These are phyloP conservation scores for Sclerospora graminicola DNA, from an alignment of 352 stramenopile species.

Conservation along the genomic window DNA sequence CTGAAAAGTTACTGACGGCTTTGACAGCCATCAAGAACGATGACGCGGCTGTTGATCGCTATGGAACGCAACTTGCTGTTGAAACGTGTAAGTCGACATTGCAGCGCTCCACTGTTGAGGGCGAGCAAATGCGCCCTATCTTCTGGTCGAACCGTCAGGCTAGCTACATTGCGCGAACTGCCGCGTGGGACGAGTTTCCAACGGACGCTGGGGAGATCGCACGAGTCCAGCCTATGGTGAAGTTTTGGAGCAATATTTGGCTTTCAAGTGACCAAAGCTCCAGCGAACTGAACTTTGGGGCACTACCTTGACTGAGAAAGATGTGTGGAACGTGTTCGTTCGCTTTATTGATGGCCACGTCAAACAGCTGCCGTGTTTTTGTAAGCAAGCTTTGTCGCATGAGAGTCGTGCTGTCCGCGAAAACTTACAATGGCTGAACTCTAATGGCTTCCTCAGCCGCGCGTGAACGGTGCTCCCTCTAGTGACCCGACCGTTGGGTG, in stretches of 20 bases:
- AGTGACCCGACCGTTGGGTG: constrained; percentile 90
- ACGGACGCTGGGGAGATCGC: constrained; percentile 92
- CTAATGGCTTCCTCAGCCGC: constrained; percentile 79
- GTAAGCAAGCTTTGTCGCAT: constrained; percentile 89
- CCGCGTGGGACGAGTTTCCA: constrained; percentile 96
- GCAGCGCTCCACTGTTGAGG: constrained; percentile 49
- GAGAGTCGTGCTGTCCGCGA: constrained; percentile 86
- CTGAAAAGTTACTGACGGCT: constrained; percentile 67
- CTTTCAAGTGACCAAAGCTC: constrained; percentile 71
- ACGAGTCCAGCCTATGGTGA: constrained; percentile 93
- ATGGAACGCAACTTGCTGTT: constrained; percentile 90
- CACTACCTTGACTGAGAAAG: constrained; percentile 62
- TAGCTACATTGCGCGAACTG: constrained; percentile 94
- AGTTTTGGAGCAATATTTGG: constrained; percentile 91
- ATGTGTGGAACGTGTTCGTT: constrained; percentile 94
- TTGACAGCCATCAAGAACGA: constrained; percentile 90
- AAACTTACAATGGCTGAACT: constrained; percentile 80
- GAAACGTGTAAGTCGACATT: constrained; percentile 87
- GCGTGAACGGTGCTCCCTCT: constrained; percentile 87
- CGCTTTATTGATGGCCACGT: constrained; percentile 67
- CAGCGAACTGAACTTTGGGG: constrained; percentile 75
- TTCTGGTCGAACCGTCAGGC: constrained; percentile 97
- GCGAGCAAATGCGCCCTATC: constrained; percentile 91
- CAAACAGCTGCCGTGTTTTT: constrained; percentile 94
- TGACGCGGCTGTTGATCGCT: constrained; percentile 87